Percentiles rank a stretch among this genome's conserved stretches.
Evolutionary conservation across 1,284 basidiomycete species (phyloP).

Genomic region (Pyrrhoderma lamaoense): DNA sequence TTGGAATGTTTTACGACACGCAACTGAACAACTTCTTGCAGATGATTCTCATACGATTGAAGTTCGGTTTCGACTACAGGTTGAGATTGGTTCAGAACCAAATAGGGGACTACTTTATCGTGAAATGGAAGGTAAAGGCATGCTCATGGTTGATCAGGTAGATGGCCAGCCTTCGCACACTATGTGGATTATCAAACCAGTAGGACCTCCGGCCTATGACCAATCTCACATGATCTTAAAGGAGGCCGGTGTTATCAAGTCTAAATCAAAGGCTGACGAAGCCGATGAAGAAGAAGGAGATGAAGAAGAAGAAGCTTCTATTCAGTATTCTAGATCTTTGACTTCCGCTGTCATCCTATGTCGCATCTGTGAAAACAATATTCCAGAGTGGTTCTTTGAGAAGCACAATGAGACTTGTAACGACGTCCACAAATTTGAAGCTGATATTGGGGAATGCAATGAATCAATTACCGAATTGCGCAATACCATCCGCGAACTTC

Average conservation of each 20-base stretch:
- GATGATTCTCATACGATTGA: constrained; percentile 96
- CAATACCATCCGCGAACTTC: constrained; percentile 74
- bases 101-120: constrained; percentile 58
- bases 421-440: constrained; percentile 93
- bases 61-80: constrained; percentile 79
- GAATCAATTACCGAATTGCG: constrained; percentile 85
- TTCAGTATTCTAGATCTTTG: constrained; percentile 70
- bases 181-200: constrained; percentile 98
- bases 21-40: constrained; percentile 77
- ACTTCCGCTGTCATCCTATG: constrained; percentile 87
- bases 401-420: constrained; percentile 99
- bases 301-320: constrained; percentile 51
- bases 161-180: constrained; percentile 87
- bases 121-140: constrained; percentile 95
- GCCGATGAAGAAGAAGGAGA: constrained; percentile 26
- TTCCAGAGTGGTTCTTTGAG: constrained; percentile 99
- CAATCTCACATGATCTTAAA: constrained; percentile 49
- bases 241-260: constrained; percentile 48
- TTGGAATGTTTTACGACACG: constrained; percentile 80
- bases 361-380: constrained; percentile 95
- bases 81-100: constrained; percentile 53
- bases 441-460: constrained; percentile 91
- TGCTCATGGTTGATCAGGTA: constrained; percentile 94
- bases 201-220: constrained; percentile 60
- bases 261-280: constrained; percentile 26